Conservation (phyloP, 2,329 filamentous ascomycete genomes). For the Nakataea oryzae region DNA sequence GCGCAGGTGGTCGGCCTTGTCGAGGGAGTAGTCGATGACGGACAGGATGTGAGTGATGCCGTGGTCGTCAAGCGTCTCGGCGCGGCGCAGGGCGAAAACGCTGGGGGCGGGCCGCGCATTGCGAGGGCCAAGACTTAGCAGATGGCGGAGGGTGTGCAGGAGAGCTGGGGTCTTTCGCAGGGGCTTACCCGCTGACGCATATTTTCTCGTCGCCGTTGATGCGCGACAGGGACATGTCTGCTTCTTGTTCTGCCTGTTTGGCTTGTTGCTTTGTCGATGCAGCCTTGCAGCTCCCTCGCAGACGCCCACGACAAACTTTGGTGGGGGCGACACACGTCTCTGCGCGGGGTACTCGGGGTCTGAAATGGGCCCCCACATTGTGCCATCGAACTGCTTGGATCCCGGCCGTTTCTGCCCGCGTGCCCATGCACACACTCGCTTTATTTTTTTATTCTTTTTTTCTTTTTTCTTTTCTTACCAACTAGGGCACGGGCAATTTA, state of each 20-base stretch:
- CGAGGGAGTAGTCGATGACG: conserved; percentile 43
- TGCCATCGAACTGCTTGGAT: no score
- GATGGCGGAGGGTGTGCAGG: neutral
- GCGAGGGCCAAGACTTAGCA: neutral
- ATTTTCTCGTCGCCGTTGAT: conserved; percentile 61
- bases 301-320: neutral
- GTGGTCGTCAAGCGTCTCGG: conserved; percentile 56
- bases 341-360: neutral
- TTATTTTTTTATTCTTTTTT: no score
- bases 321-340: neutral
- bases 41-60: conserved; percentile 89
- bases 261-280: neutral
- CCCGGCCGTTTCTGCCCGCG: no score
- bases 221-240: conserved; percentile 49
- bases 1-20: conserved; percentile 21
- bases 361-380: neutral
- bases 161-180: conserved; percentile 8
- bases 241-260: neutral
- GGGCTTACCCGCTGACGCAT: conserved; percentile 66
- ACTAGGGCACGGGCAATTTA: no score
- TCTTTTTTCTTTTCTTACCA: no score
- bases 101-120: conserved; percentile 33
- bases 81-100: conserved; percentile 67
- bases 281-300: neutral
- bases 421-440: no score